Percentiles rank a stretch among this genome's conserved stretches.
Evolutionary conservation across 176 grass and related monocot species (phyloP).

Genomic region (Phoenix dactylifera): DNA sequence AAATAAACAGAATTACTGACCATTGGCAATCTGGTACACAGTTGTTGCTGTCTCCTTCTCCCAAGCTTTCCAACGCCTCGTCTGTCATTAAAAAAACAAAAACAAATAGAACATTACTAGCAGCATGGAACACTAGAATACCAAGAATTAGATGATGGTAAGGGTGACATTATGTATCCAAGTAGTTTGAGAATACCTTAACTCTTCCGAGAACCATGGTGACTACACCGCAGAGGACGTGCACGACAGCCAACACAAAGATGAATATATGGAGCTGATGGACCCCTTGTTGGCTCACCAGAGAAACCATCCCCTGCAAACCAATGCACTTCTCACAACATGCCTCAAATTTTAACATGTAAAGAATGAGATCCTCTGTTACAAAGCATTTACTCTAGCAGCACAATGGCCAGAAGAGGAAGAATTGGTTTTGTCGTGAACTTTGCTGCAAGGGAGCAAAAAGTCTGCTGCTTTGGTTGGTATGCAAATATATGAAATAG

Average conservation of each 20-base stretch:
- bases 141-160: not conserved
- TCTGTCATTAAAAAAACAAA: not conserved
- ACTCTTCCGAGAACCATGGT: conserved; percentile 11
- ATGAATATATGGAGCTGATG: conserved; percentile 21
- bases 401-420: not conserved
- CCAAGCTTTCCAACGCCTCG: conserved; percentile 10
- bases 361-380: not conserved
- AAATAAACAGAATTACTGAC: not conserved
- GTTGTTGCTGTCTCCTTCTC: conserved; percentile 13
- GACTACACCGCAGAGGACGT: conserved; percentile 5
- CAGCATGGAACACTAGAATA: not conserved
- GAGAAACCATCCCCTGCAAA: conserved; percentile 5
- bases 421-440: not conserved
- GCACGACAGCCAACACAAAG: conserved; percentile 13
- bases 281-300: conserved; percentile 6
- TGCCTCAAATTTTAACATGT: too few species aligned
- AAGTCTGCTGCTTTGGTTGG: not conserved
- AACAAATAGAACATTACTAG: not conserved
- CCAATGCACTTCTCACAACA: too few species aligned
- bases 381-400: not conserved
- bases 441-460: conserved; percentile 3
- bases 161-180: too few species aligned
- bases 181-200: not conserved
- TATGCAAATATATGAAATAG: conserved; percentile 1
- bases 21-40: conserved; percentile 9